Evolutionary conservation across 305 asterid species (phyloP).

Genomic region (Monarda citriodora): DNA sequence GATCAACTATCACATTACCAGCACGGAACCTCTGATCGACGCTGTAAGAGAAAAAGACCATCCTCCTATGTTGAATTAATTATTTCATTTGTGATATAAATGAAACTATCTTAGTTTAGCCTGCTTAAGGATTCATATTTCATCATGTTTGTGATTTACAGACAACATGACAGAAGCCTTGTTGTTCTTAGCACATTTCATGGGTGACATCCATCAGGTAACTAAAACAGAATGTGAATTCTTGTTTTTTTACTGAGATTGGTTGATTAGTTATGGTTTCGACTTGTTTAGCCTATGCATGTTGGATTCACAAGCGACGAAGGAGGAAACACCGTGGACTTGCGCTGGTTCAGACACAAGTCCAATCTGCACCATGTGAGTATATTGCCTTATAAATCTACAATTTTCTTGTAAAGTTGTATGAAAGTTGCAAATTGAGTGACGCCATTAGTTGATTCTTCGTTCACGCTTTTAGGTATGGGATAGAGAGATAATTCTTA

Average conservation of each 20-base stretch:
- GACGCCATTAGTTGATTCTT: neutral
- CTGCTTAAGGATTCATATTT: neutral
- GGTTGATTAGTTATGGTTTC: neutral
- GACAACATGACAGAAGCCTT: conserved; percentile 97
- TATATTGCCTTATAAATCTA: conserved; percentile 5
- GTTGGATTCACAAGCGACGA: conserved; percentile 87
- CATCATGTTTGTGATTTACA: conserved; percentile 23
- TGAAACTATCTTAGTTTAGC: conserved; percentile 1
- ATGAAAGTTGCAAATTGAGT: neutral
- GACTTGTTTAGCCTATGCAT: conserved; percentile 73
- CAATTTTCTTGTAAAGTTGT: neutral
- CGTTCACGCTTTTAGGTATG: conserved; percentile 48
- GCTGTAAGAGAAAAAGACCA: conserved; percentile 46
- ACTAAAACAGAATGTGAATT: neutral
- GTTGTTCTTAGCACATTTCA: conserved; percentile 81
- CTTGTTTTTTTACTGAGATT: conserved; percentile 7
- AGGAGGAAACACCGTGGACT: conserved; percentile 87
- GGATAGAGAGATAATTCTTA: conserved; percentile 97
- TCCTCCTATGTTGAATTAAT: neutral
- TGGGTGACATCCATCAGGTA: conserved; percentile 99
- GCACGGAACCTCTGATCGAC: conserved; percentile 41
- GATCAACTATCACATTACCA: conserved; percentile 80
- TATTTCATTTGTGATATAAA: neutral
- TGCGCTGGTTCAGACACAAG: conserved; percentile 94
- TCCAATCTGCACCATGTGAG: conserved; percentile 95